phyloP scores from a whole-genome alignment of 1,284 basidiomycete genomes.

The Ganoderma boninense region DNA sequence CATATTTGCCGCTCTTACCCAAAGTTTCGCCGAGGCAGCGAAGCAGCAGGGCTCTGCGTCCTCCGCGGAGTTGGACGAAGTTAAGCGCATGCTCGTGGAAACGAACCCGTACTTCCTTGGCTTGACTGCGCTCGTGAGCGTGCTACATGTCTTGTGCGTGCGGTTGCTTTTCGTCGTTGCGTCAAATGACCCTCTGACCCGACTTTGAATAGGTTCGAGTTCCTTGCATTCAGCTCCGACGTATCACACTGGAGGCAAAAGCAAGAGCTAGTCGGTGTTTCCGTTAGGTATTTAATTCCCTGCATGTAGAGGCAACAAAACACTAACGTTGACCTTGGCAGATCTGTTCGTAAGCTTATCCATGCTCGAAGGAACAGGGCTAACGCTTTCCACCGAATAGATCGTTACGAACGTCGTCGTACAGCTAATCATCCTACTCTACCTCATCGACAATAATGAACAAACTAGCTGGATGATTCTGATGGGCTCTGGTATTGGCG shows the following conservation, averaged over 20 bases:
- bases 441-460: slow-evolving; percentile 94
- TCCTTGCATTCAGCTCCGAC: slow-evolving; percentile 94
- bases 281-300: slow-evolving; percentile 65
- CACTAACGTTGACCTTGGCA: slow-evolving; percentile 36
- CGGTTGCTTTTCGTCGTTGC: background rate
- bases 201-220: slow-evolving; percentile 74
- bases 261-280: slow-evolving; percentile 88
- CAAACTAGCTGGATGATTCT: slow-evolving; percentile 98
- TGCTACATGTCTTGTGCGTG: slow-evolving; percentile 87
- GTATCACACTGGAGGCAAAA: slow-evolving; percentile 95
- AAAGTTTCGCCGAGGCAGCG: slow-evolving; percentile 84
- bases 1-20: slow-evolving; percentile 81
- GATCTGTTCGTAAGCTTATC: slow-evolving; percentile 46
- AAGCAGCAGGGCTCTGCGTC: slow-evolving; percentile 72
- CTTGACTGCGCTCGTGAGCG: slow-evolving; percentile 82
- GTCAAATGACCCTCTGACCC: slow-evolving; percentile 3
- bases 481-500: slow-evolving; percentile 86
- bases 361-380: slow-evolving; percentile 1
- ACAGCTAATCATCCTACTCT: slow-evolving; percentile 89
- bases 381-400: slow-evolving; percentile 43
- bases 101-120: slow-evolving; percentile 93
- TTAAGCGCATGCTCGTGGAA: slow-evolving; percentile 94
- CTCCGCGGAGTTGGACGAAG: slow-evolving; percentile 86
- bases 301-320: background rate
- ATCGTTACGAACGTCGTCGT: slow-evolving; percentile 95